A percentile compares a stretch with the other conserved stretches of the same genome.
phyloP scores from a whole-genome alignment of 148 eudicot genomes.

The Vaccinium corymbosum region DNA sequence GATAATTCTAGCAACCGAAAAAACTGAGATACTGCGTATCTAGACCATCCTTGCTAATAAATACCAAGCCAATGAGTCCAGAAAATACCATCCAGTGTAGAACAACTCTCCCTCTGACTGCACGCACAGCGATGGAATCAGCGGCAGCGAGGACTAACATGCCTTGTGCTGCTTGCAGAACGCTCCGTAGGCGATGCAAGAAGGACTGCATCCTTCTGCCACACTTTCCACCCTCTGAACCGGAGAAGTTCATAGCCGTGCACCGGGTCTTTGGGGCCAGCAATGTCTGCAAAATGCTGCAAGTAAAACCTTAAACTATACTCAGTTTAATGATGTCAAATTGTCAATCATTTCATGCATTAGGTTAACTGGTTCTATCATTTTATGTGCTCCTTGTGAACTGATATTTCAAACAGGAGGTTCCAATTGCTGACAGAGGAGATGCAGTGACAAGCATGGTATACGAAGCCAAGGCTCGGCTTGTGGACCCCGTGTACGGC shows the following conservation, averaged over 20 bases:
- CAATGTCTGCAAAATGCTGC: slow-evolving; percentile 17
- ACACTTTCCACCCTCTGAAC: not conserved
- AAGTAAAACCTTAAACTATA: not conserved
- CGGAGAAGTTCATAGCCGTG: not conserved
- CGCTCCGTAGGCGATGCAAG: slow-evolving; percentile 6
- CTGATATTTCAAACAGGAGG: slow-evolving; percentile 1
- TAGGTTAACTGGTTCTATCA: not conserved
- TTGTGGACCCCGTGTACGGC: slow-evolving; percentile 5
- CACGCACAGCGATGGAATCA: not conserved
- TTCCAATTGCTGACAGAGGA: slow-evolving; percentile 10
- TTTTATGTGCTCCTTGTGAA: no score
- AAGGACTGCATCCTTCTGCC: slow-evolving; percentile 12
- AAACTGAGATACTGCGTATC: not conserved
- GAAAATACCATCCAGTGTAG: not conserved
- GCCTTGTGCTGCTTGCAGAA: slow-evolving; percentile 19
- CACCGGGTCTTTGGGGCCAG: slow-evolving; percentile 13
- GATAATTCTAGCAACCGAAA: not conserved
- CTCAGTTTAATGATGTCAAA: not conserved
- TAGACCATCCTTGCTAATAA: not conserved
- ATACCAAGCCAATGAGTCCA: not conserved
- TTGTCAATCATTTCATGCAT: not conserved
- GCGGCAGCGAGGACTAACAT: not conserved
- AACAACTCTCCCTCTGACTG: not conserved
- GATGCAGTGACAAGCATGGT: slow-evolving; percentile 17
- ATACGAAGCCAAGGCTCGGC: slow-evolving; percentile 15